Evolutionary conservation across 768 basidiomycete genomes (phyloP), one percentile per base, ranked within the genome.

Genomic region (Russula lepida): DNA sequence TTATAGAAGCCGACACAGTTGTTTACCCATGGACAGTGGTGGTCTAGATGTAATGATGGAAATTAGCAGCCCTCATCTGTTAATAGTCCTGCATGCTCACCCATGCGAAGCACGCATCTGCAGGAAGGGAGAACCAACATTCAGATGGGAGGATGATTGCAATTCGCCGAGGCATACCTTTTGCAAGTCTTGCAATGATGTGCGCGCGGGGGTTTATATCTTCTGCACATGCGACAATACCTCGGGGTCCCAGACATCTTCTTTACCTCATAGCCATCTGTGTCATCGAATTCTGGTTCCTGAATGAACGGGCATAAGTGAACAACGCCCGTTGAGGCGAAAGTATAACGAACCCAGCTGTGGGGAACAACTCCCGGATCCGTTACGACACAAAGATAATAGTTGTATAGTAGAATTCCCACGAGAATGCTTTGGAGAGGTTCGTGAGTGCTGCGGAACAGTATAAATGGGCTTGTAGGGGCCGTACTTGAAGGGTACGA

Each of bases 1-100:
- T 98, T 99, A 74, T 79, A 83, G 71, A 92, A 87, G 0, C 97
- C 97, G 64, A 99, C 88, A 69, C 95, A 95, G 67, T 94, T 98
- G 71, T 92, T 87, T 33, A 93, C 84, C 92, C 91, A 95, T 7
- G 91, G 92, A 70, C 91, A 92, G 69, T 93, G 91, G 68, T 93
- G 91, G 71, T 93, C 91, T 92, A 27, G 69, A 61, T 57, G 55
- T 44, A 51, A 43, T 13, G 37, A 21, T 21, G 54, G 19, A 11
- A 13, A 43, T 54, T 5, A 21, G 30, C 5, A 27, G 17, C 6
- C 17, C 13, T 23, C 17, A 46, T 41, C 37, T 21, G 47, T 23
- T 46, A 25, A 48, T 19, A 39, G 15, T 27, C 4, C 4, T 11
- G 35, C 13, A 13, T 39, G 63, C 82, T 65, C 71, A 86, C 92